A percentile compares a stretch with the other conserved stretches of the same genome.
Evolutionary conservation across 352 stramenopile genomes (phyloP).

Genomic region (Phytophthora palmivora): DNA sequence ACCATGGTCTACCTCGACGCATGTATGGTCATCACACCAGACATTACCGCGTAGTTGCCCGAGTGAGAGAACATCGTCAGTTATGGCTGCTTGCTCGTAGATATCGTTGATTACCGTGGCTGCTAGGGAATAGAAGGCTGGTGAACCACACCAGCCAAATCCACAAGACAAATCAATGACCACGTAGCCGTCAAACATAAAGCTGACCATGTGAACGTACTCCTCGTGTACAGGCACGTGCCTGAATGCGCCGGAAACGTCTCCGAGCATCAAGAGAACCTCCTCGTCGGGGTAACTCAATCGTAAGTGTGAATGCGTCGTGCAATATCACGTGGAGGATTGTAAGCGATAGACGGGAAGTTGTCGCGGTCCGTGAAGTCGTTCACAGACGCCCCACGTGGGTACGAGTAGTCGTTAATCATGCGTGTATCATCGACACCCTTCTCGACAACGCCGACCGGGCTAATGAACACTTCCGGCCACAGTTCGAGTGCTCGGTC

Average conservation of each 20-base stretch:
- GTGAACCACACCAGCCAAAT: too few relatives aligned
- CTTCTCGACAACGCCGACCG: too few relatives aligned
- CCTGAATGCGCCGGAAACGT: constrained; percentile 37
- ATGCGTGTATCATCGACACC: neutral
- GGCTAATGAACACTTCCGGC: neutral
- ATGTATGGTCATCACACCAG: constrained; percentile 37
- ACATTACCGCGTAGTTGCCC: constrained; percentile 1
- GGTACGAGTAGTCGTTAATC: neutral
- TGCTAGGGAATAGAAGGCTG: constrained; percentile 29
- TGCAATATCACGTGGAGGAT: neutral
- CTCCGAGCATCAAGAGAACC: constrained; percentile 28
- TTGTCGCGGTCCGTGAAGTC: too few relatives aligned
- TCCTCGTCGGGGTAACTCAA: neutral
- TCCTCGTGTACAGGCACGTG: constrained; percentile 29
- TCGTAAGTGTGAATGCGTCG: constrained; percentile 15
- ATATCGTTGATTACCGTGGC: constrained; percentile 21
- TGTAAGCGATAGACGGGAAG: neutral
- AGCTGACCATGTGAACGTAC: constrained; percentile 27
- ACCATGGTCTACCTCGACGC: constrained; percentile 16
- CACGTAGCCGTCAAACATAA: constrained; percentile 23
- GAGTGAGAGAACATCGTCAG: neutral
- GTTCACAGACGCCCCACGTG: neutral
- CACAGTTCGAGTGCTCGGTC: neutral
- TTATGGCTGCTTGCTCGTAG: neutral
- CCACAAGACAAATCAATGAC: constrained; percentile 29